A percentile compares a stretch with the other conserved stretches of the same genome.
phyloP scores from a whole-genome alignment of 179 eudicot genomes.

The Patellifolia procumbens region DNA sequence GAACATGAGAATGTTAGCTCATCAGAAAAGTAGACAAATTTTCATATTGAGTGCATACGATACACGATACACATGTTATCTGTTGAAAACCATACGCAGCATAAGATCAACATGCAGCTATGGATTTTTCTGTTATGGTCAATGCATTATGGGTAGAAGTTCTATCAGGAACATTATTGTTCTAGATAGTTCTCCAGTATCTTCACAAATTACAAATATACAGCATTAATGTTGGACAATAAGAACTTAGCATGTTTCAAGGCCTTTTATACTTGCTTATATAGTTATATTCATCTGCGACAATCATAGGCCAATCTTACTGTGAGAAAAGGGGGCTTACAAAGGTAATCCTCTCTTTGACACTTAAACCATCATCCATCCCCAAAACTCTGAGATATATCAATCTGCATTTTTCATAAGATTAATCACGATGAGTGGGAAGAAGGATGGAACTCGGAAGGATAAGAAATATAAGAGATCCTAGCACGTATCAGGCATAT shows the following conservation, averaged over 20 bases:
- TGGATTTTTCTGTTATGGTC: neutral
- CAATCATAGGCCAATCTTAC: neutral
- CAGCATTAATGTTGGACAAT: neutral
- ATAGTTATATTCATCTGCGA: too few species aligned
- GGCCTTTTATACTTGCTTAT: neutral
- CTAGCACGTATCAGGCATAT: constrained; percentile 1
- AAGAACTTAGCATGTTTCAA: neutral
- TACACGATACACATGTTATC: neutral
- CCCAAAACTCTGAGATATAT: constrained; percentile 84
- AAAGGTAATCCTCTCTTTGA: constrained; percentile 78
- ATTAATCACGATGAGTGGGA: neutral
- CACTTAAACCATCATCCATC: constrained; percentile 86
- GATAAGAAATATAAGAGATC: neutral
- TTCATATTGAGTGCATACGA: neutral
- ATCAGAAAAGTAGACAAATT: too few species aligned
- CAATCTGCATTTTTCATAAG: constrained; percentile 51
- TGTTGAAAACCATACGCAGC: neutral
- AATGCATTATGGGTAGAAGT: constrained; percentile 3
- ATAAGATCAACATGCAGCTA: neutral
- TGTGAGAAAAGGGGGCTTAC: constrained; percentile 44
- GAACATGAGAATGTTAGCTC: neutral
- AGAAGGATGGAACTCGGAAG: neutral
- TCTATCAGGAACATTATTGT: neutral
- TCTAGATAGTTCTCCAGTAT: neutral
- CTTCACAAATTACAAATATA: neutral